phyloP scores from a whole-genome alignment of 306 rosid genomes.

The Vigna angularis region DNA sequence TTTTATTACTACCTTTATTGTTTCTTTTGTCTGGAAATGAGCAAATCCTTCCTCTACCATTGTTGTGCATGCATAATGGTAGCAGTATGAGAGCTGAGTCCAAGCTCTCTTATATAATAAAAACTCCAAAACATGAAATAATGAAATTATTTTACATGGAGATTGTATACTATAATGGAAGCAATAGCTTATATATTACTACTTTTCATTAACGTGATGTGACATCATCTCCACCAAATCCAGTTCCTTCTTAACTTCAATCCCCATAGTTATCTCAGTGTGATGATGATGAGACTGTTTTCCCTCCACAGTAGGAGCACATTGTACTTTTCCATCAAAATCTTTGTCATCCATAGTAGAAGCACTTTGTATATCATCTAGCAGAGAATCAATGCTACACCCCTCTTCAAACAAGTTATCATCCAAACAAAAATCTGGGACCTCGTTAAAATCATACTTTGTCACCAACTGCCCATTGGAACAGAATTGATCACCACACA shows the following conservation, averaged over 20 bases:
- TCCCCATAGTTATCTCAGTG: constrained; percentile 40
- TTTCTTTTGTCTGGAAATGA: background rate
- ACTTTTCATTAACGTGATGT: constrained; percentile 44
- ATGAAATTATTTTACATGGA: background rate
- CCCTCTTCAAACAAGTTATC: constrained; percentile 69
- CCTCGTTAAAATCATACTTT: constrained; percentile 60
- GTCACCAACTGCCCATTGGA: constrained; percentile 52
- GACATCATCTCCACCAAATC: constrained; percentile 91
- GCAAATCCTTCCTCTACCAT: constrained; percentile 6
- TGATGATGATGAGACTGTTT: constrained; percentile 27
- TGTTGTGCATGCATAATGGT: constrained; percentile 27
- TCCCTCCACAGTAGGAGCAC: constrained; percentile 28
- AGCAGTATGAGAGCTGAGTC: constrained; percentile 17
- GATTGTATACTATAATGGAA: background rate
- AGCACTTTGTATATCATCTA: constrained; percentile 62
- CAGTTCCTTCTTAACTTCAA: constrained; percentile 71
- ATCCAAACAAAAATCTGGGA: constrained; percentile 62
- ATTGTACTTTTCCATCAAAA: constrained; percentile 35
- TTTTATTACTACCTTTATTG: background rate
- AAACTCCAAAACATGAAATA: background rate
- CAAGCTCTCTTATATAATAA: constrained; percentile 10
- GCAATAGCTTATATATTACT: background rate
- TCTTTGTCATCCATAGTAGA: constrained; percentile 45
- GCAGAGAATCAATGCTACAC: constrained; percentile 66
- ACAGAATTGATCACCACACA: constrained; percentile 30